phyloP scores from a whole-genome alignment of 2,329 filamentous ascomycete genomes.

The Emericellopsis atlantica region DNA sequence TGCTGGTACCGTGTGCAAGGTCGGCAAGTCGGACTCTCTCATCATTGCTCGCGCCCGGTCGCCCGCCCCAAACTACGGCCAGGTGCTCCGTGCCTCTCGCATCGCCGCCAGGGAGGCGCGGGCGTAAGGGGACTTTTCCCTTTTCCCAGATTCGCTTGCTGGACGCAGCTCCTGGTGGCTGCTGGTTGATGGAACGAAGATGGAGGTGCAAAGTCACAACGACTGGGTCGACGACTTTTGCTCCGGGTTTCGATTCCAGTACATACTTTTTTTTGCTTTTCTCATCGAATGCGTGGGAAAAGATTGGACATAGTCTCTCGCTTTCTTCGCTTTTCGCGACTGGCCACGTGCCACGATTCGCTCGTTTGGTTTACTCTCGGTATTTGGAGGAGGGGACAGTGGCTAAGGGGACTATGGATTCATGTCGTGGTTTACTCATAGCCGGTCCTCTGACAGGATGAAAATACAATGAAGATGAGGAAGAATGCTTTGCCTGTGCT shows the following conservation, averaged over 20 bases:
- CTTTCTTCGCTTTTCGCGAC: not conserved
- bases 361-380: no score
- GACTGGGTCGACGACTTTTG: not conserved
- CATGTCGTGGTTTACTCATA: no score
- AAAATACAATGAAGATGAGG: no score
- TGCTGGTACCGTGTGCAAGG: constrained; percentile 36
- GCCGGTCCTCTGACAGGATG: no score
- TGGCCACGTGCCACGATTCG: no score
- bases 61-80: not conserved
- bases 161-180: no score
- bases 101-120: not conserved
- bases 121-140: no score
- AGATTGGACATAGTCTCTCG: not conserved
- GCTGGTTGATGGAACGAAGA: not conserved
- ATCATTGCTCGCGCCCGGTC: constrained; percentile 4
- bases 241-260: not conserved
- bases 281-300: no score
- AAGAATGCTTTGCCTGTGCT: no score
- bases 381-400: no score
- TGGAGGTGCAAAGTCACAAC: not conserved
- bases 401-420: no score
- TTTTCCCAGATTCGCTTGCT: no score
- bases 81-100: not conserved
- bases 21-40: constrained; percentile 13
- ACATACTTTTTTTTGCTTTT: not conserved